phyloP scores from a whole-genome alignment of 768 basidiomycete genomes.

The Heimioporus sp. region DNA sequence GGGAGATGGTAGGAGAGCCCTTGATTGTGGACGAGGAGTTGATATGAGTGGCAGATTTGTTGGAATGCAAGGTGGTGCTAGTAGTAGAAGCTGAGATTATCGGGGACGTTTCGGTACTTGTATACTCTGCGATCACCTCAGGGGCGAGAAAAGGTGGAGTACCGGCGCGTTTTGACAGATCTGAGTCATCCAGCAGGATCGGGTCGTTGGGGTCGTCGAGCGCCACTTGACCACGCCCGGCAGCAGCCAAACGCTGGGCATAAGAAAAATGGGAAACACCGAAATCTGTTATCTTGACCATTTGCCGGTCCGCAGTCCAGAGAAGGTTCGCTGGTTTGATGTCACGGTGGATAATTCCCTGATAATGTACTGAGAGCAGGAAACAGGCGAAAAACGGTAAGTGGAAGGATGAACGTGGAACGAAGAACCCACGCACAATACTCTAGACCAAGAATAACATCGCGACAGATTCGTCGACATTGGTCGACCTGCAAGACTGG shows the following conservation, averaged over 20 bases:
- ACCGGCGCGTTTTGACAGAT: conserved; percentile 87
- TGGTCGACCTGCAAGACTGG: conserved; percentile 85
- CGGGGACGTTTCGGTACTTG: conserved; percentile 35
- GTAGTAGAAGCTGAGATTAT: conserved; percentile 31
- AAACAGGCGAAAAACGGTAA: background rate
- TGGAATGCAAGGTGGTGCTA: conserved; percentile 30
- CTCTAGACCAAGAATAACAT: conserved; percentile 91
- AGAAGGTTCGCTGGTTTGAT: conserved; percentile 98
- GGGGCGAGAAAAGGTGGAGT: conserved; percentile 97
- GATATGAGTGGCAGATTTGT: conserved; percentile 28
- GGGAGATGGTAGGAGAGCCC: conserved; percentile 19
- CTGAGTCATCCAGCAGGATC: conserved; percentile 78
- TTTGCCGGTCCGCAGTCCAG: conserved; percentile 80
- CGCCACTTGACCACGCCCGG: conserved; percentile 38
- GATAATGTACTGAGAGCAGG: conserved; percentile 75
- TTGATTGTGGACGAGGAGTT: conserved; percentile 30
- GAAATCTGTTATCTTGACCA: conserved; percentile 97
- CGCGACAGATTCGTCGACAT: conserved; percentile 84
- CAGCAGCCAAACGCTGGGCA: conserved; percentile 74
- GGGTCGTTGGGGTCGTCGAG: conserved; percentile 54
- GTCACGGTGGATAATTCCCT: conserved; percentile 98
- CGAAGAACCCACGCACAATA: conserved; percentile 65
- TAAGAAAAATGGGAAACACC: conserved; percentile 96
- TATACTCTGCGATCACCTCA: conserved; percentile 79
- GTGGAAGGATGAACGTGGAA: conserved; percentile 3